A percentile compares a stretch with the other conserved stretches of the same genome.
Evolutionary conservation across 768 basidiomycete genomes (phyloP).

Genomic region (Candolleomyces efflorescens): DNA sequence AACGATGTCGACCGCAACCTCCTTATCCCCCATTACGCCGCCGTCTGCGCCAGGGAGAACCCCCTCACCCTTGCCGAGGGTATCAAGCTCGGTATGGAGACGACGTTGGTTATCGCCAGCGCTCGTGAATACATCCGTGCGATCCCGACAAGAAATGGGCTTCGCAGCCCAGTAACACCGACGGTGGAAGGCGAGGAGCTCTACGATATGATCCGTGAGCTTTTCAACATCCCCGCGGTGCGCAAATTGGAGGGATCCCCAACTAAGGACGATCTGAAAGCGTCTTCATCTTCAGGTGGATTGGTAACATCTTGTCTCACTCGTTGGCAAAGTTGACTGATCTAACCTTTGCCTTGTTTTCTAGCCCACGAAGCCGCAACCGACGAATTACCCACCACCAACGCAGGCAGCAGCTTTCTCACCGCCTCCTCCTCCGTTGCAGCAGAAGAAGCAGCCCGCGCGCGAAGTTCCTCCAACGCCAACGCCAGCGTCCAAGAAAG

Average conservation of each 20-base stretch:
- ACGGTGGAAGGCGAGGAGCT: slow-evolving; percentile 28
- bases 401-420: neutral
- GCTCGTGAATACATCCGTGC: slow-evolving; percentile 49
- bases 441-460: slow-evolving; percentile 11
- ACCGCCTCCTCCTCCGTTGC: slow-evolving; percentile 2
- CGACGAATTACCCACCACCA: neutral
- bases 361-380: neutral
- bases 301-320: slow-evolving; percentile 22
- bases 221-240: slow-evolving; percentile 23
- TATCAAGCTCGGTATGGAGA: slow-evolving; percentile 51
- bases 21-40: slow-evolving; percentile 48
- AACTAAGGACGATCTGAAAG: slow-evolving; percentile 6
- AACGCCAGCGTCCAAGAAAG: slow-evolving; percentile 3
- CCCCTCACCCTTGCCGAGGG: slow-evolving; percentile 54
- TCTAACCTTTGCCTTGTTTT: slow-evolving; percentile 11
- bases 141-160: slow-evolving; percentile 23
- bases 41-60: slow-evolving; percentile 46
- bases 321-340: slow-evolving; percentile 11
- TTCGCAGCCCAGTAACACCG: slow-evolving; percentile 30
- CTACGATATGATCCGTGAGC: slow-evolving; percentile 28
- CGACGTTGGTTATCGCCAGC: slow-evolving; percentile 44
- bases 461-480: slow-evolving; percentile 2
- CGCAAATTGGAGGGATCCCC: slow-evolving; percentile 2
- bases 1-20: slow-evolving; percentile 44
- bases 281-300: slow-evolving; percentile 27